Evolutionary conservation across 2,329 filamentous ascomycete species (phyloP).

Genomic region (Sporothrix phasma): DNA sequence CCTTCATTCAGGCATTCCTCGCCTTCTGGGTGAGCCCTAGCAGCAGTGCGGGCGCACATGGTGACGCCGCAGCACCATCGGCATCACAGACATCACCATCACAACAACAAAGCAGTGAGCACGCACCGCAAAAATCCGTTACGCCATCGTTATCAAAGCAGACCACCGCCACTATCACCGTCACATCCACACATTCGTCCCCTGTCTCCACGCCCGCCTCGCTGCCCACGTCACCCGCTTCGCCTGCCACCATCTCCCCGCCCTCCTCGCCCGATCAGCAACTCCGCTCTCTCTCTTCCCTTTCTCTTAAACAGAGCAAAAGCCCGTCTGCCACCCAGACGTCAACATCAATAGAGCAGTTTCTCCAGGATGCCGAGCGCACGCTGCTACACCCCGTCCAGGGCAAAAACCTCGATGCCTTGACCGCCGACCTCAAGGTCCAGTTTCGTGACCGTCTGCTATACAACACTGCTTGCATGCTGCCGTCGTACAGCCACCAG

Average conservation of each 20-base stretch:
- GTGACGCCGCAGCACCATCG: background rate
- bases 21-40: conserved; percentile 41
- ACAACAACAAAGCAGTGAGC: background rate
- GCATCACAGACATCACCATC: background rate
- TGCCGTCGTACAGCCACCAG: conserved; percentile 56
- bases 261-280: conserved; percentile 5
- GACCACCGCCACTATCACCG: background rate
- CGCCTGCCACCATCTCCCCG: background rate
- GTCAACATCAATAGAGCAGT: conserved; percentile 32
- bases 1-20: conserved; percentile 47
- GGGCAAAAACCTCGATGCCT: conserved; percentile 34
- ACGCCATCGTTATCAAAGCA: background rate
- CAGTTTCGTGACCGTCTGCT: conserved; percentile 46
- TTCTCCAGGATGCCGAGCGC: conserved; percentile 46
- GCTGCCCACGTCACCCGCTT: background rate
- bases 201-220: no score
- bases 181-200: background rate
- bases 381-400: conserved; percentile 40
- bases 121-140: background rate
- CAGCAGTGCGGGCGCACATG: background rate
- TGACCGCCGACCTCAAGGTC: conserved; percentile 41
- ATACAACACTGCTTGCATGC: conserved; percentile 48
- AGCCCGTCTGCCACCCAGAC: background rate
- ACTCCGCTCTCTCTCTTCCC: no score
- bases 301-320: background rate